phyloP scores from a whole-genome alignment of 2,329 filamentous ascomycete genomes.

The Drechslerella stenobrocha region DNA sequence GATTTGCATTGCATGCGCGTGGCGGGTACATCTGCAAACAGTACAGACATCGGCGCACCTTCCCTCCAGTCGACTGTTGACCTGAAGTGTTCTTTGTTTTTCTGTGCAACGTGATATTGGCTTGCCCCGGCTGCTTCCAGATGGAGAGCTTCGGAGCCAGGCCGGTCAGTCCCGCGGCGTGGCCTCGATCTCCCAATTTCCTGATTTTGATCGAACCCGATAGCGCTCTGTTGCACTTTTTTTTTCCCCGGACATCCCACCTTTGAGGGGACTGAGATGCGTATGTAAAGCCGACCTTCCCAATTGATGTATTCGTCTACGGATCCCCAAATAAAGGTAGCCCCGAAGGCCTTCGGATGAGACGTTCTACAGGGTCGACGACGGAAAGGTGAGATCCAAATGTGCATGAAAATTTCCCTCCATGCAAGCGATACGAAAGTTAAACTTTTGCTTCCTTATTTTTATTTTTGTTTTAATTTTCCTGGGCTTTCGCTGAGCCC shows the following conservation, averaged over 20 bases:
- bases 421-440: too few relatives aligned
- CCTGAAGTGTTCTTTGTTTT: not conserved
- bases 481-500: not conserved
- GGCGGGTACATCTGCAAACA: not conserved
- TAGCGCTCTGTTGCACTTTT: not conserved
- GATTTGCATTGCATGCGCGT: slow-evolving; percentile 2
- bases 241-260: not conserved
- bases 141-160: too few relatives aligned
- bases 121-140: too few relatives aligned
- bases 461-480: too few relatives aligned
- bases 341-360: not conserved
- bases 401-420: too few relatives aligned
- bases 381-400: too few relatives aligned
- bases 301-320: not conserved
- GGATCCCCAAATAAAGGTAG: not conserved
- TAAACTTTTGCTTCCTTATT: too few relatives aligned
- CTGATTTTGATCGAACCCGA: too few relatives aligned
- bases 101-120: slow-evolving; percentile 1
- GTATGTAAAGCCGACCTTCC: slow-evolving; percentile 1
- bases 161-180: too few relatives aligned
- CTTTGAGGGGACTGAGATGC: not conserved
- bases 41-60: not conserved
- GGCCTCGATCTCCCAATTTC: too few relatives aligned
- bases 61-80: not conserved
- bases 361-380: not conserved